These are phyloP conservation scores for Calonectria pteridis DNA, from an alignment of 2,329 filamentous ascomycete genomes.

Conservation along the genomic window DNA sequence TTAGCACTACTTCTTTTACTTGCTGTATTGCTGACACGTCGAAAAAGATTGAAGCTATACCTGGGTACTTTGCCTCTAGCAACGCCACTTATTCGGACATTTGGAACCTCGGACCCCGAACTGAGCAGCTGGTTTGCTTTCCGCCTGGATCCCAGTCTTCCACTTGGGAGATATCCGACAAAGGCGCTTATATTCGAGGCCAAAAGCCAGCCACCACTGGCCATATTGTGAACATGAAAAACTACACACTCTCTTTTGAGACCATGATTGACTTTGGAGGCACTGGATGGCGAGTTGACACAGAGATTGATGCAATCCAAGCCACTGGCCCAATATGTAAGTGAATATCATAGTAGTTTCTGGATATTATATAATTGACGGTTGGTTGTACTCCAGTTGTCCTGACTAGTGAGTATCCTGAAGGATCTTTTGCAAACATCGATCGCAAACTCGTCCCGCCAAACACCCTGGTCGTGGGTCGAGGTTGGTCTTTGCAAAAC, in stretches of 20 bases:
- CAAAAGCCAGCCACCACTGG: background rate
- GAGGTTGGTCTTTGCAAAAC: background rate
- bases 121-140: background rate
- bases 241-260: slow-evolving; percentile 5
- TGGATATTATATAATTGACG: too few species aligned
- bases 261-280: slow-evolving; percentile 5
- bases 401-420: background rate
- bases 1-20: background rate
- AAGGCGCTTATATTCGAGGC: slow-evolving; percentile 3
- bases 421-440: background rate
- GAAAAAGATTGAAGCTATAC: background rate
- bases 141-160: background rate
- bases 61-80: background rate
- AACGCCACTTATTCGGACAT: background rate
- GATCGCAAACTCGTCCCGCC: background rate
- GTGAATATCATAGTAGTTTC: background rate
- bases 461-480: background rate
- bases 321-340: background rate
- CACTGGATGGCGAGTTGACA: background rate
- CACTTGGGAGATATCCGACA: background rate
- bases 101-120: background rate
- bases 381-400: background rate
- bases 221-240: background rate
- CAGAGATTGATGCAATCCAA: background rate
- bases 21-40: background rate